Base-by-base conservation (phyloP, 2,329 filamentous ascomycete genomes). In the Monilinia fructigena region DNA sequence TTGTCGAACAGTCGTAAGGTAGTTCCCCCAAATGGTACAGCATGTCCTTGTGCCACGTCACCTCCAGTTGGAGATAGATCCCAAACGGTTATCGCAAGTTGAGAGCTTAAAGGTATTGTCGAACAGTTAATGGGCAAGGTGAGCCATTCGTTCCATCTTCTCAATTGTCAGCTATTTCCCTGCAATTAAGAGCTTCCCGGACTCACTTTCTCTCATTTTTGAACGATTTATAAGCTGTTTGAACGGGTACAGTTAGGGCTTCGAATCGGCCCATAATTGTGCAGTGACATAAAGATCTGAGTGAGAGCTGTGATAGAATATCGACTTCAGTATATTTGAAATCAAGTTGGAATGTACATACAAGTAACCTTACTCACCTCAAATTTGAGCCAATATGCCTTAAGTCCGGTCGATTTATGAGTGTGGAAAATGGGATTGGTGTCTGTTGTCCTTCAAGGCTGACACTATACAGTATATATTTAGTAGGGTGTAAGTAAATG, bases 61-160 rank as follows among this genome's bases (percentile, higher is more conserved):
- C 87, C 88, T 14, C 91, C 91, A 14, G 89, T 86, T 0, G 93
- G 92, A 2, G 92, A 96, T 20, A 97, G 78, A 75, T 99, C 96
- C 95, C 95, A 99, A 67, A 98, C 80, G 0, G 96, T 99, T 67
- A 99, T 92, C 26, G 93, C 93, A 47, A 99, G 83, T 74, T 92
- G 90, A 2, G 93, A 88, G 73, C 92, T 91, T 54, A 89, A 81
- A 0, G 95, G 93, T 1, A 96, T 85, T 67, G 90, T 89, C 69
- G 91, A 89, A 77, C 97, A 95, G 5, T 88, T 85, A 68, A 98
- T 87, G 0, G 95, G 94, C 50, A 99, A 81, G 42, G 89, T 87
- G 38, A 99, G 85, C 95, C 96, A 99, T 80, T 98, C 94, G 76
- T 96, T 97, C 95, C 95, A 97, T 75, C 87, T 88, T 35, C 74